These are phyloP conservation scores for Fusarium keratoplasticum DNA, from an alignment of 2,329 filamentous ascomycete species.

Conservation along the genomic window DNA sequence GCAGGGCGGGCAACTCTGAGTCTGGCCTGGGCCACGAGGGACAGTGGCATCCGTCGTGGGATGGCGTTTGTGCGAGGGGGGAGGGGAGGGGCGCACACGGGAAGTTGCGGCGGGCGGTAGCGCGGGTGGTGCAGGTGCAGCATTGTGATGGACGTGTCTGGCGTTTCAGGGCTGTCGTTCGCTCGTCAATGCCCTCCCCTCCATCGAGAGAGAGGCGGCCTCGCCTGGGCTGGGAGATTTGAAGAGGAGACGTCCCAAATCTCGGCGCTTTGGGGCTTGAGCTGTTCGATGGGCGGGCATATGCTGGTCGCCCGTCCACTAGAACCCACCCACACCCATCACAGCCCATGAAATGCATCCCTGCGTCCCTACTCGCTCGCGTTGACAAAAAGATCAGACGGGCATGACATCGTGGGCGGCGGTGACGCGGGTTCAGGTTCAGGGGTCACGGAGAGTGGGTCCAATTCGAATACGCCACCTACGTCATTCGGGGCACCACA, in stretches of 20 bases:
- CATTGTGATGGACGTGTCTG: slow-evolving; percentile 38
- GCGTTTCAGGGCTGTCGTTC: slow-evolving; percentile 36
- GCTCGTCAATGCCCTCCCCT: neutral
- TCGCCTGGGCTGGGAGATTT: neutral
- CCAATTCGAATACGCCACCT: slow-evolving; percentile 31
- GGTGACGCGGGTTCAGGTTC: slow-evolving; percentile 36
- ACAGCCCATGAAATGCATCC: neutral
- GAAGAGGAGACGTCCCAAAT: neutral
- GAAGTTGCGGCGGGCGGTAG: slow-evolving; percentile 16
- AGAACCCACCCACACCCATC: slow-evolving; percentile 4
- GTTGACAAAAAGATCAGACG: slow-evolving; percentile 21
- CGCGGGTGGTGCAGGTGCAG: neutral
- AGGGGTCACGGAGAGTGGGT: slow-evolving; percentile 34
- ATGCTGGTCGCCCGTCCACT: slow-evolving; percentile 10
- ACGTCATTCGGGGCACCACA: slow-evolving; percentile 42
- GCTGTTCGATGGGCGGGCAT: neutral
- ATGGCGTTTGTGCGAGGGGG: slow-evolving; percentile 17
- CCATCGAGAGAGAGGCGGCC: neutral
- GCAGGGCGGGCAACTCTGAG: neutral
- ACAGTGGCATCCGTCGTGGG: slow-evolving; percentile 19
- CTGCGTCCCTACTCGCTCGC: slow-evolving; percentile 1
- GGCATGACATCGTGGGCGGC: slow-evolving; percentile 15
- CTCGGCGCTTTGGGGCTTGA: neutral
- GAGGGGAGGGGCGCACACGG: slow-evolving; percentile 9
- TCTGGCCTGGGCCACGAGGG: slow-evolving; percentile 8